Evolutionary conservation across 805 yeast genomes (phyloP).

Genomic region (Zygosaccharomyces lentus): DNA sequence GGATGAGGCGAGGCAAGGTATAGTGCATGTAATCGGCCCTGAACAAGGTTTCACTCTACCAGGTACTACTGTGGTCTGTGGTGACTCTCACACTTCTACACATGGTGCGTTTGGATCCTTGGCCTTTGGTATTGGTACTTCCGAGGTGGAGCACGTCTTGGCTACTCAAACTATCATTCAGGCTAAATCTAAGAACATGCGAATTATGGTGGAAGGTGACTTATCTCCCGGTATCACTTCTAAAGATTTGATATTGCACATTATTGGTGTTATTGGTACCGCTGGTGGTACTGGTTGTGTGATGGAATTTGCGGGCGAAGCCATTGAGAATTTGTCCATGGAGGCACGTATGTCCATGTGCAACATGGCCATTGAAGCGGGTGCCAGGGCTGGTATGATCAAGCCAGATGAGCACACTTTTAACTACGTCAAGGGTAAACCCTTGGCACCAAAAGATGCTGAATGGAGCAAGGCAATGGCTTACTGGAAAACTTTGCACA

Average conservation of each 20-base stretch:
- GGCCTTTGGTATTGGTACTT: slow-evolving; percentile 98
- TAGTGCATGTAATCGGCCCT: slow-evolving; percentile 97
- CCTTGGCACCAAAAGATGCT: slow-evolving; percentile 87
- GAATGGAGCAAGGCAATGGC: slow-evolving; percentile 93
- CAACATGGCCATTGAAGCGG: slow-evolving; percentile 98
- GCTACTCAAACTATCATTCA: slow-evolving; percentile 97
- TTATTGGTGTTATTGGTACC: slow-evolving; percentile 94
- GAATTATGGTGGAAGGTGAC: slow-evolving; percentile 79
- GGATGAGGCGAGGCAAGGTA: slow-evolving; percentile 94
- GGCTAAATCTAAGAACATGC: slow-evolving; percentile 94
- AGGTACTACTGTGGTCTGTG: slow-evolving; percentile 98
- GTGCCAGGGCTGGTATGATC: slow-evolving; percentile 99
- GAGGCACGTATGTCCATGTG: slow-evolving; percentile 99
- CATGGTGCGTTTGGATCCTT: slow-evolving; percentile 98
- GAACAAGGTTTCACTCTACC: slow-evolving; percentile 98
- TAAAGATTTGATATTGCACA: slow-evolving; percentile 90
- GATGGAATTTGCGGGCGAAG: slow-evolving; percentile 94
- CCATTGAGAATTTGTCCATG: slow-evolving; percentile 84
- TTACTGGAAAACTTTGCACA: slow-evolving; percentile 84
- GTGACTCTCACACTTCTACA: slow-evolving; percentile 98
- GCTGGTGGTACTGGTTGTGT: slow-evolving; percentile 99
- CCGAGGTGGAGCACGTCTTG: slow-evolving; percentile 97
- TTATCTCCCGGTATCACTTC: slow-evolving; percentile 88
- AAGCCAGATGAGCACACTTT: slow-evolving; percentile 89
- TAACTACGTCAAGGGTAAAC: slow-evolving; percentile 87